A percentile compares a stretch with the other conserved stretches of the same genome.
phyloP scores from a whole-genome alignment of 805 yeast species.

The Candida ficus region DNA sequence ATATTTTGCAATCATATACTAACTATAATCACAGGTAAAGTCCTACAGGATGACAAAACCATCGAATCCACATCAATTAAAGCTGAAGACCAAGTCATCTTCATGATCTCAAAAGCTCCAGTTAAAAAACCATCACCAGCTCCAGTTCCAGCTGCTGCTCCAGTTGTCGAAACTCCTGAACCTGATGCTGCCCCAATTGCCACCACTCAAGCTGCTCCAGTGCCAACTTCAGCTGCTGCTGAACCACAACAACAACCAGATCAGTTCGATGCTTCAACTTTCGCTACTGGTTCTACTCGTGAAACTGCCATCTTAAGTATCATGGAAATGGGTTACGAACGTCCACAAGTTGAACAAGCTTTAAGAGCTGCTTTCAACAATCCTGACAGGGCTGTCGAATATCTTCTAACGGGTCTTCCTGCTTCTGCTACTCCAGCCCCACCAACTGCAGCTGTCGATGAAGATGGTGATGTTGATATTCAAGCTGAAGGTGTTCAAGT shows the following conservation, averaged over 20 bases:
- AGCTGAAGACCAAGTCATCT: conserved; percentile 82
- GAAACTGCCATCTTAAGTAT: conserved; percentile 76
- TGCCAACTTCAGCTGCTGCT: background rate
- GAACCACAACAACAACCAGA: background rate
- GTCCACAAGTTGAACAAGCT: conserved; percentile 84
- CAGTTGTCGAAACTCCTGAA: conserved; percentile 8
- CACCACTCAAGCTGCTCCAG: conserved; percentile 5
- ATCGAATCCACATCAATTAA: conserved; percentile 70
- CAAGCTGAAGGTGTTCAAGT: conserved; percentile 24
- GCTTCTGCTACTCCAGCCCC: conserved; percentile 31
- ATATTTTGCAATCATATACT: background rate
- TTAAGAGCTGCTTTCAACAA: conserved; percentile 93
- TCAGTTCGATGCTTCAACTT: conserved; percentile 39
- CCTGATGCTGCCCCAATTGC: conserved; percentile 23
- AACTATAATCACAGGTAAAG: conserved; percentile 47
- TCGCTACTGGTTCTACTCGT: conserved; percentile 74
- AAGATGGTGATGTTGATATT: conserved; percentile 27
- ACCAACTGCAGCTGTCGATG: conserved; percentile 10
- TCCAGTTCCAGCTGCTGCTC: conserved; percentile 18
- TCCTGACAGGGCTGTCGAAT: conserved; percentile 98
- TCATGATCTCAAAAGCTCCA: conserved; percentile 63
- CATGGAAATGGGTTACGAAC: conserved; percentile 94
- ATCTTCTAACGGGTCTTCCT: conserved; percentile 85
- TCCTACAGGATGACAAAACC: conserved; percentile 76
- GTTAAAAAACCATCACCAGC: conserved; percentile 19